phyloP scores from a whole-genome alignment of 352 stramenopile species.

The Aphanomyces cochlioides region DNA sequence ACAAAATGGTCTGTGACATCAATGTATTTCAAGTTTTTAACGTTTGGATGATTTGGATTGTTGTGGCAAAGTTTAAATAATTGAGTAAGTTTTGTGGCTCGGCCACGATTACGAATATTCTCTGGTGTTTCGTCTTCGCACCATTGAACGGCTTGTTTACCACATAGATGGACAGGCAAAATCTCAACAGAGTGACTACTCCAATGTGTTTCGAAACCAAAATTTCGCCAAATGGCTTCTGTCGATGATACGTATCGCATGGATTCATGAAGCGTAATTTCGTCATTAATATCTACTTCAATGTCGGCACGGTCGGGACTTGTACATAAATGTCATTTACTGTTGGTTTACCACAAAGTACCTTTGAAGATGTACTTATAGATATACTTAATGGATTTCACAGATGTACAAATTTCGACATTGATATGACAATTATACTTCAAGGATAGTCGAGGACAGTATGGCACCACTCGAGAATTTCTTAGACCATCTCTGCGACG shows the following conservation, averaged over 20 bases:
- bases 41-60: not conserved
- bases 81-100: not conserved
- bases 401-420: not conserved
- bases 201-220: not conserved
- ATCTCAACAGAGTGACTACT: not conserved
- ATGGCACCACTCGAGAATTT: not conserved
- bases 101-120: not conserved
- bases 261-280: not conserved
- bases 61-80: not conserved
- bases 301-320: not conserved
- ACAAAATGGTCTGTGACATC: too few species aligned
- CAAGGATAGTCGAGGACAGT: not conserved
- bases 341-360: not conserved
- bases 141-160: not conserved
- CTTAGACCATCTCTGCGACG: not conserved
- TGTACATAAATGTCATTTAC: too few species aligned
- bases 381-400: not conserved
- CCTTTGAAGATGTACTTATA: not conserved
- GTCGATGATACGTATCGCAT: not conserved
- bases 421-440: not conserved
- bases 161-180: not conserved
- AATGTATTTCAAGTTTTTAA: too few species aligned
- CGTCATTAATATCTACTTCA: not conserved
- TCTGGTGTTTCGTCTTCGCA: not conserved
- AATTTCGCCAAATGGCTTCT: not conserved